Conservation (phyloP, 1,139 yeast genomes). For the Diutina siamensis region DNA sequence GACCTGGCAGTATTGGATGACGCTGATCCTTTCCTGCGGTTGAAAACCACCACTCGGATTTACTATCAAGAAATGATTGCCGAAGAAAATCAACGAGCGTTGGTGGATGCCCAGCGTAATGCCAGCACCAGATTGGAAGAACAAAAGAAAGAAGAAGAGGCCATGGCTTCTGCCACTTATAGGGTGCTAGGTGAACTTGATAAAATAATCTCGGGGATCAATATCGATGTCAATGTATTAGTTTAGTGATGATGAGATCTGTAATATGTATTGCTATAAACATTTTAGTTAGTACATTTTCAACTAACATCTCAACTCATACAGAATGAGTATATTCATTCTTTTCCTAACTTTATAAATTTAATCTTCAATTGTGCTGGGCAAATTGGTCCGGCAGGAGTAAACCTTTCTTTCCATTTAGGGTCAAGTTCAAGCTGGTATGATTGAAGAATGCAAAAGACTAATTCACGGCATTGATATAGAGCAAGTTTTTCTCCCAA, state of each 20-base stretch:
- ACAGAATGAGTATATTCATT: too few species aligned
- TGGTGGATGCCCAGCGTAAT: constrained; percentile 27
- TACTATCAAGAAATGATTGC: constrained; percentile 50
- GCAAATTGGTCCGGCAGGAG: constrained; percentile 4
- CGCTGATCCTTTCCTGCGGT: constrained; percentile 82
- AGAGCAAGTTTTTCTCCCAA: constrained; percentile 51
- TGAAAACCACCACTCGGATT: constrained; percentile 76
- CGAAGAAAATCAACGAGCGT: constrained; percentile 34
- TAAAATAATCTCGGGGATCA: constrained; percentile 24
- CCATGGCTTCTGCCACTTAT: constrained; percentile 31
- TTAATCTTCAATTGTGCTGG: constrained; percentile 15
- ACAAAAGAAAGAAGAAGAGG: constrained; percentile 26
- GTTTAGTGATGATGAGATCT: not conserved
- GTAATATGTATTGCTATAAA: too few species aligned
- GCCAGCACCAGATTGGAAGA: constrained; percentile 25
- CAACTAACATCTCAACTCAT: too few species aligned
- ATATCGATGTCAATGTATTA: constrained; percentile 9
- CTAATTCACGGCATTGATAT: not conserved
- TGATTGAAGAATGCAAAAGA: not conserved
- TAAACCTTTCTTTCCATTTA: not conserved
- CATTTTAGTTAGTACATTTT: too few species aligned
- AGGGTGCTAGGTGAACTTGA: constrained; percentile 36
- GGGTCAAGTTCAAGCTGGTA: not conserved
- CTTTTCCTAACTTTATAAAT: too few species aligned
- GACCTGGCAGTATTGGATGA: constrained; percentile 26